These are phyloP conservation scores for Geranium brycei DNA, from an alignment of 345 rosid species.

Conservation along the genomic window DNA sequence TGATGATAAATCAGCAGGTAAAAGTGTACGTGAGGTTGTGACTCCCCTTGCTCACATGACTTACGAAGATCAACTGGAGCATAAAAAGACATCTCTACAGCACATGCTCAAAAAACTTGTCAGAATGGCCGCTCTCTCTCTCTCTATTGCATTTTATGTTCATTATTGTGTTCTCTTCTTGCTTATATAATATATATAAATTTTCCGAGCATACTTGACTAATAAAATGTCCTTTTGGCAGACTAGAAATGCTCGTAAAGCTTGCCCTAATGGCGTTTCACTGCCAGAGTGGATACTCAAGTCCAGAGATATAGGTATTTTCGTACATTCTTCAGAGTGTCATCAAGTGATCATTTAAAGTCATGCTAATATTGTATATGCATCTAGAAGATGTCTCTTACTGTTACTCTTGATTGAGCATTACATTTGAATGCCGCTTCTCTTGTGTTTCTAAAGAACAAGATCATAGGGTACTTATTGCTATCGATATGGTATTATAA, in stretches of 20 bases:
- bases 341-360: neutral
- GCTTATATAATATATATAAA: neutral
- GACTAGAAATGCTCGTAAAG: constrained; percentile 89
- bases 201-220: neutral
- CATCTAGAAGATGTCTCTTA: neutral
- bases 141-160: neutral
- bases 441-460: neutral
- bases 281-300: constrained; percentile 81
- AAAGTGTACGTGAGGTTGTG: constrained; percentile 70
- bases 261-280: constrained; percentile 71
- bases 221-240: constrained; percentile 20
- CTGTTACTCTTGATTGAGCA: neutral
- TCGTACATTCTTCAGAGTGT: constrained; percentile 7
- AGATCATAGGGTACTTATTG: neutral
- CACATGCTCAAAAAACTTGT: constrained; percentile 85
- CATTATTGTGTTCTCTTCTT: neutral
- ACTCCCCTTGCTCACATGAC: constrained; percentile 70
- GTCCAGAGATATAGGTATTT: constrained; percentile 74
- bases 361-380: neutral
- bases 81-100: constrained; percentile 38
- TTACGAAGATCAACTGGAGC: constrained; percentile 58
- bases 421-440: neutral
- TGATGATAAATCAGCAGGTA: constrained; percentile 22
- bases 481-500: constrained; percentile 1
- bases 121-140: constrained; percentile 1